These are phyloP conservation scores for Trypanosoma theileri DNA, from an alignment of 208 protist genomes.

Conservation along the genomic window DNA sequence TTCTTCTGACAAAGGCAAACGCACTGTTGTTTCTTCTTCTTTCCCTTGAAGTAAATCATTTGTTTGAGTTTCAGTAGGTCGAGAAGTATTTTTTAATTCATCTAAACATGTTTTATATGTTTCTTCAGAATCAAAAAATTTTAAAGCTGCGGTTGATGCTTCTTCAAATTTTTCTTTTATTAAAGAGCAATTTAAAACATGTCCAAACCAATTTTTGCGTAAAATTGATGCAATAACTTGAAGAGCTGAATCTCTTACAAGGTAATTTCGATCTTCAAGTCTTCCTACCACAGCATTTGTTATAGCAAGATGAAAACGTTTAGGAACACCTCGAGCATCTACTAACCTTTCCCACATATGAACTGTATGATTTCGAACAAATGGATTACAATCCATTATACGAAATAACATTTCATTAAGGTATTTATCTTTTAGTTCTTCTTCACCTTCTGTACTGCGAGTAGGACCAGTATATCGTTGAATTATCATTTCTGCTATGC, in stretches of 20 bases:
- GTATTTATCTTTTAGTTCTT: slow-evolving; percentile 52
- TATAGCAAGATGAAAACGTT: slow-evolving; percentile 69
- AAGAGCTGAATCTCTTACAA: slow-evolving; percentile 85
- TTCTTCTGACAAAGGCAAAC: slow-evolving; percentile 36
- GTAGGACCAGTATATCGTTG: slow-evolving; percentile 73
- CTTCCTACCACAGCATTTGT: slow-evolving; percentile 67
- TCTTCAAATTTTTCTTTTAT: slow-evolving; percentile 58
- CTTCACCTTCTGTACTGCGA: slow-evolving; percentile 41
- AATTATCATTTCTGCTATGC: slow-evolving; percentile 79
- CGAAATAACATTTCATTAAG: slow-evolving; percentile 84
- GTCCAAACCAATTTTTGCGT: slow-evolving; percentile 85
- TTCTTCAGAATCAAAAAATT: slow-evolving; percentile 35
- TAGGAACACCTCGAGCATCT: slow-evolving; percentile 72
- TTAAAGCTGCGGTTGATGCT: slow-evolving; percentile 25
- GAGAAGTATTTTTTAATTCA: slow-evolving; percentile 27
- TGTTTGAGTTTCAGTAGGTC: slow-evolving; percentile 34
- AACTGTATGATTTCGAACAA: slow-evolving; percentile 83
- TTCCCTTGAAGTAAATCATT: slow-evolving; percentile 30
- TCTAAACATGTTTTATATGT: slow-evolving; percentile 27
- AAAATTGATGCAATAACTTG: slow-evolving; percentile 60
- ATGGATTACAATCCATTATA: slow-evolving; percentile 85
- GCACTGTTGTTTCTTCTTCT: slow-evolving; percentile 10
- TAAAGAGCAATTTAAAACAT: slow-evolving; percentile 62
- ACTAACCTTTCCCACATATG: slow-evolving; percentile 78
- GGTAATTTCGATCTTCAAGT: slow-evolving; percentile 83